These are phyloP conservation scores for Rhodotorula paludigena DNA, from an alignment of 768 basidiomycete genomes.

Conservation along the genomic window DNA sequence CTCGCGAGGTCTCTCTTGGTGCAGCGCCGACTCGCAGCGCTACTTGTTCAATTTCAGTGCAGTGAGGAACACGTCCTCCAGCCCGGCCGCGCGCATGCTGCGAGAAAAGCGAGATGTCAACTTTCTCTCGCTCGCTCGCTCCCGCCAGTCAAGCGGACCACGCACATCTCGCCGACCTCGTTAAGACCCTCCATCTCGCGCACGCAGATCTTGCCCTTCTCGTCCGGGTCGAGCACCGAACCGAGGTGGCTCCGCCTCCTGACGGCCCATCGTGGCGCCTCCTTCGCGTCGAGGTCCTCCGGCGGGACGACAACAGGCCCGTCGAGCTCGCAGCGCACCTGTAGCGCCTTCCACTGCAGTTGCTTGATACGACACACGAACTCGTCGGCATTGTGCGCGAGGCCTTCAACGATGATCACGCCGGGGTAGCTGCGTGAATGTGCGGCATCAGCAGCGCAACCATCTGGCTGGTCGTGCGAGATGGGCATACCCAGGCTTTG, in stretches of 20 bases:
- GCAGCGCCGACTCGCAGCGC: background rate
- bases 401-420: slow-evolving; percentile 35
- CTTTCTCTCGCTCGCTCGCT: background rate
- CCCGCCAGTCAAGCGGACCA: background rate
- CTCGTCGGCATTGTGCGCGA: slow-evolving; percentile 20
- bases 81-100: slow-evolving; percentile 31
- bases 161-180: slow-evolving; percentile 35
- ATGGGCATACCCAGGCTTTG: slow-evolving; percentile 27
- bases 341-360: slow-evolving; percentile 40
- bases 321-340: slow-evolving; percentile 36
- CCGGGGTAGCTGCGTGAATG: slow-evolving; percentile 33
- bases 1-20: background rate
- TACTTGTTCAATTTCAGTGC: slow-evolving; percentile 36
- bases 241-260: slow-evolving; percentile 9
- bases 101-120: too few relatives aligned
- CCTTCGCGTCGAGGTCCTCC: background rate
- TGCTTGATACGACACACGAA: slow-evolving; percentile 36
- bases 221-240: background rate
- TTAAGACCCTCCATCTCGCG: slow-evolving; percentile 37
- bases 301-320: background rate
- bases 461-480: too few relatives aligned
- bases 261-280: slow-evolving; percentile 17
- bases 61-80: slow-evolving; percentile 33
- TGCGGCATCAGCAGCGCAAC: background rate
- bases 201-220: slow-evolving; percentile 18